Evolutionary conservation across 495 filamentous ascomycete species (phyloP), one percentile per base, ranked within the genome.

Genomic region (Hypoxylon intermedium): DNA sequence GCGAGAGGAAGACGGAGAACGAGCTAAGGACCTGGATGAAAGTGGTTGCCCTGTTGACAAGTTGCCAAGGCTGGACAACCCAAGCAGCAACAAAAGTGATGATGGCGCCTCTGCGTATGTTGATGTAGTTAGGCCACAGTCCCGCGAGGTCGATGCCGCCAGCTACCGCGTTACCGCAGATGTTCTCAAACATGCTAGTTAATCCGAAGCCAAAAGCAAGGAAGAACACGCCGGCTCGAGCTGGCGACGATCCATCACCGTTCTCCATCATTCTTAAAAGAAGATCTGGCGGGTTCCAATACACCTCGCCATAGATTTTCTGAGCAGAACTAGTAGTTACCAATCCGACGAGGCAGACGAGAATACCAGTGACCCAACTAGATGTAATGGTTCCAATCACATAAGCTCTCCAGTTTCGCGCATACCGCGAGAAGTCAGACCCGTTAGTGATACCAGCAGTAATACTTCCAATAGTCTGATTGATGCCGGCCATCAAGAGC

Each of bases 11-110:
- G 20, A 83, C 75, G 0, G 76, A 74, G 52, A 77, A 83, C 5
- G 75, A 76, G 43, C 72, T 77, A 6, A 83, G 62, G 1, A 83
- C 77, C 5, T 71, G 75, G 48, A 83, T 74, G 59, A 83, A 83
- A 4, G 73, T 82, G 5, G 72, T 72, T 5, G 79, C 79, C 16
- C 68, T 74, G 41, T 77, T 78, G 46, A 83, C 74, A 2, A 79
- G 72, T 28, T 82, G 76, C 81, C 80, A 83, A 1, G 81, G 81
- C 37, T 76, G 74, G 20, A 77, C 76, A 12, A 68, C 21, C 65
- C 65, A 68, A 20, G 61, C 65, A 5, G 74, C 74, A n/a, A 81
- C 62, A 5, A 68, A 68, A n/a, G 75, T 76, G 28, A 81, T 67
- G 21, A 80, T 50, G 36, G 75, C 74, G 6, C 79, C 79, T 9